Evolutionary conservation across 129 eudicot genomes (phyloP).

Genomic region (Flaveria trinervia): DNA sequence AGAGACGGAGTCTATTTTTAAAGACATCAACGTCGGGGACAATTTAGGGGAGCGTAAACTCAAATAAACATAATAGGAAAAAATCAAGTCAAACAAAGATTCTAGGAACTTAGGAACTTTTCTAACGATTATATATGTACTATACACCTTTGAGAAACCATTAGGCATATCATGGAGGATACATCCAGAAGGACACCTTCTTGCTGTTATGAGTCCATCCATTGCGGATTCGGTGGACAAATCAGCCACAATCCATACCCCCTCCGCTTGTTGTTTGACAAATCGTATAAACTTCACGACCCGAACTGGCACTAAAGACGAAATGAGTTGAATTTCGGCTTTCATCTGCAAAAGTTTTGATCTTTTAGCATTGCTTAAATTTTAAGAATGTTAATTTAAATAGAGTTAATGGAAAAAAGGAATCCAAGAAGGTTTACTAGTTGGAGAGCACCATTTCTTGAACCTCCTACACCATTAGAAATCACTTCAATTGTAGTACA

Average conservation of each 20-base stretch:
- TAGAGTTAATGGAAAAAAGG: background rate
- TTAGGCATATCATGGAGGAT: slow-evolving; percentile 62
- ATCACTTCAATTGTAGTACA: slow-evolving; percentile 44
- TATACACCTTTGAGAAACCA: slow-evolving; percentile 58
- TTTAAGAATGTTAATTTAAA: background rate
- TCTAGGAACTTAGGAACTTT: too few relatives aligned
- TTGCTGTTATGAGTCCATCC: slow-evolving; percentile 36
- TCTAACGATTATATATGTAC: too few relatives aligned
- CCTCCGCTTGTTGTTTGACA: slow-evolving; percentile 55
- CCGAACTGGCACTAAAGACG: slow-evolving; percentile 61
- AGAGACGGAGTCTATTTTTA: too few relatives aligned
- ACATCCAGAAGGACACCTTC: slow-evolving; percentile 80
- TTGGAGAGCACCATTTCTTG: slow-evolving; percentile 53
- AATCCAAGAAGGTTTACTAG: slow-evolving; percentile 43
- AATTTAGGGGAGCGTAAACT: too few relatives aligned
- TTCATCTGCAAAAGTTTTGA: slow-evolving; percentile 45
- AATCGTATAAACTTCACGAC: slow-evolving; percentile 55
- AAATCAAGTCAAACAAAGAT: too few relatives aligned
- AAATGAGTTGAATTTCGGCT: slow-evolving; percentile 66
- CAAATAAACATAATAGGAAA: too few relatives aligned
- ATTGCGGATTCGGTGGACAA: slow-evolving; percentile 50
- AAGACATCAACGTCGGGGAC: too few relatives aligned
- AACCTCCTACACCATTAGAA: slow-evolving; percentile 44
- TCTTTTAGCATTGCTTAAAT: background rate
- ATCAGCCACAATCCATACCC: slow-evolving; percentile 73